A percentile compares a stretch with the other conserved stretches of the same genome.
phyloP scores from a whole-genome alignment of 1,139 yeast species.

The Yamadazyma buinensis region DNA sequence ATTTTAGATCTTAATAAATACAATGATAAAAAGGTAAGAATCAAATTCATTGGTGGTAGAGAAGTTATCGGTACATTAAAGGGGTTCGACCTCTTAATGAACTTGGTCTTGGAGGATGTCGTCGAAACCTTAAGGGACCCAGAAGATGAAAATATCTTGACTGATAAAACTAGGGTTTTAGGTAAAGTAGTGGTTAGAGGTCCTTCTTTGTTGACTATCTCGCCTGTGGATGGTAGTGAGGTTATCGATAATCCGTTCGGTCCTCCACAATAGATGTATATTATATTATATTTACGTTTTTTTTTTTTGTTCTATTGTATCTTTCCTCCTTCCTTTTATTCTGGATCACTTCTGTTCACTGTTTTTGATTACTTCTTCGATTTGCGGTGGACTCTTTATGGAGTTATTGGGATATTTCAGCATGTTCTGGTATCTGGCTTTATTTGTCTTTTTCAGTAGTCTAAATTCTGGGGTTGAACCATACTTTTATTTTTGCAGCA shows the following conservation, averaged over 20 bases:
- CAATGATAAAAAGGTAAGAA: conserved; percentile 69
- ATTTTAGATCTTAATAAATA: conserved; percentile 79
- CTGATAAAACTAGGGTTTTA: conserved; percentile 55
- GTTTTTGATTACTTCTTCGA: too few relatives aligned
- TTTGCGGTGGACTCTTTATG: too few relatives aligned
- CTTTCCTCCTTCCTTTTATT: too few relatives aligned
- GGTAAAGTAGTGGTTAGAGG: conserved; percentile 92
- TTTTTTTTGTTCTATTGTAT: too few relatives aligned
- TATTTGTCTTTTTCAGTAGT: too few relatives aligned
- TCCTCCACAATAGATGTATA: too few relatives aligned
- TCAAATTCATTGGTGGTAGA: conserved; percentile 87
- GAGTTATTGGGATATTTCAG: too few relatives aligned
- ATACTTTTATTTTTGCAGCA: too few relatives aligned
- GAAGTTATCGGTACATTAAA: conserved; percentile 71
- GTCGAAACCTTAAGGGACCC: conserved; percentile 67
- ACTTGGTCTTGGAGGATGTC: conserved; percentile 84
- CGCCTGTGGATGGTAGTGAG: conserved; percentile 83
- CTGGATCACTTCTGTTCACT: too few relatives aligned
- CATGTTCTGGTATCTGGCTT: too few relatives aligned
- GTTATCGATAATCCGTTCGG: conserved; percentile 69
- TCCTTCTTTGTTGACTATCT: conserved; percentile 71
- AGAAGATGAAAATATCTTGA: conserved; percentile 50
- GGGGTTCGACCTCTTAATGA: conserved; percentile 92
- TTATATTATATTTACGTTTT: too few relatives aligned
- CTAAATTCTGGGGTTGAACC: too few relatives aligned